Conservation (phyloP, 441 rosid genomes). For the Pelargonium fulgidum region DNA sequence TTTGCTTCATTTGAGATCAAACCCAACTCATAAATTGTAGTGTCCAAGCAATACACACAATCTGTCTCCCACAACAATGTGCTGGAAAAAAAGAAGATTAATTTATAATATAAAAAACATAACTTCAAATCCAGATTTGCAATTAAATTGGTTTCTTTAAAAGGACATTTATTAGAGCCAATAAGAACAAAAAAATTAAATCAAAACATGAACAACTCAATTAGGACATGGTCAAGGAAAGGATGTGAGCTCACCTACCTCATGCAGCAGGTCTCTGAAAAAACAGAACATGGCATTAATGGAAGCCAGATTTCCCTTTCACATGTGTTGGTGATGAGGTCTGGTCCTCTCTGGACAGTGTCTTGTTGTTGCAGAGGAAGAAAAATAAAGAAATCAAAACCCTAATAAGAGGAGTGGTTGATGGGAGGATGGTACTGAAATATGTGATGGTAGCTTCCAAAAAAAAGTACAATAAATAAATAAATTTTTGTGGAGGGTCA, state of each 20-base stretch:
- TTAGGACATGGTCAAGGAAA: not conserved
- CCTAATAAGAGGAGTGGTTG: constrained; percentile 14
- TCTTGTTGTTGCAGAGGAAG: constrained; percentile 12
- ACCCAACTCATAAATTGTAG: too few species aligned
- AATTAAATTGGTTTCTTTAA: too few species aligned
- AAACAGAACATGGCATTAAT: constrained; percentile 19
- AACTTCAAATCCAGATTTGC: constrained; percentile 11
- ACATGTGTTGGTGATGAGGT: constrained; percentile 22
- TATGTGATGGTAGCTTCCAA: constrained; percentile 21
- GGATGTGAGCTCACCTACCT: not conserved
- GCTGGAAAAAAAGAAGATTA: too few species aligned
- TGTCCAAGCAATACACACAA: constrained; percentile 7
- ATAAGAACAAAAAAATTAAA: not conserved
- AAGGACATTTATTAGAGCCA: not conserved
- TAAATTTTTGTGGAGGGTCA: not conserved
- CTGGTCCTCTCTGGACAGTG: constrained; percentile 19
- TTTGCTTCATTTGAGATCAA: too few species aligned
- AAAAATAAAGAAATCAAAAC: not conserved
- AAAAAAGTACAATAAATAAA: constrained; percentile 4
- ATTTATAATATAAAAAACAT: too few species aligned
- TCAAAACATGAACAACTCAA: constrained; percentile 22
- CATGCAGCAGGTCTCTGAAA: constrained; percentile 19
- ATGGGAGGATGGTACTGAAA: not conserved
- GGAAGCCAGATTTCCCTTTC: constrained; percentile 22
- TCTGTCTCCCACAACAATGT: constrained; percentile 23